Evolutionary conservation across 148 eudicot genomes (phyloP), one percentile per base, ranked within the genome.

Genomic region (Spergularia marina): DNA sequence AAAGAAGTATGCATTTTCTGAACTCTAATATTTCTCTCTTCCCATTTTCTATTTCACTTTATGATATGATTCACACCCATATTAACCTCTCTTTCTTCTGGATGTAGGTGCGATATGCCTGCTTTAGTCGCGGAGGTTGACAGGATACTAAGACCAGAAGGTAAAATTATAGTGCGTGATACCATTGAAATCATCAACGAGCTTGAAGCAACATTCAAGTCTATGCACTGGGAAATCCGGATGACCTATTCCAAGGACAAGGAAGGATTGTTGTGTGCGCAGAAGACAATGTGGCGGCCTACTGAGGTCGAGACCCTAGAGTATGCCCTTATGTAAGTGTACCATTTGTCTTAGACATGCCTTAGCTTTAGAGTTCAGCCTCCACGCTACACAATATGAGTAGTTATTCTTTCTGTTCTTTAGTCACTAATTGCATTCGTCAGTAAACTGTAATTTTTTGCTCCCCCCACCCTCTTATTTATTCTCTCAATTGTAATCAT

Each of bases 281-380:
- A 87, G 76, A 89, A 89, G 83, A 85, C 90, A 10, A 82, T 71
- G 77, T 89, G 90, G 93, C 86, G 93, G 14, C 90, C 93, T 21
- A 68, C 72, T 4, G 90, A 89, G 60, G 80, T 78, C 0, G 89
- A 87, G 75, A 82, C 87, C 36, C 67, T 87, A 20, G 51, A 78
- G 3, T 89, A 80, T 40, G 90, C 92, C 77, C 68, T 89, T 61
- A 71, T 49, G 49, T 87, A 77, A 80, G 66, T 47, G 47, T 34
- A 2, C 51, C 12, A 15, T 54, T n/a, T 20, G 13, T 47, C 39
- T 40, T 4, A 8, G 53, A 55, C 13, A 21, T 40, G 53, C 36
- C 9, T 53, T 49, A 49, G 53, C 23, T 61, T 44, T 74, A 60
- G 74, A 53, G 34, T 65, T 66, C 15, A 17, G 16, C 21, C 65